Conservation (phyloP, 306 rosid species). For the Acacia crassicarpa region DNA sequence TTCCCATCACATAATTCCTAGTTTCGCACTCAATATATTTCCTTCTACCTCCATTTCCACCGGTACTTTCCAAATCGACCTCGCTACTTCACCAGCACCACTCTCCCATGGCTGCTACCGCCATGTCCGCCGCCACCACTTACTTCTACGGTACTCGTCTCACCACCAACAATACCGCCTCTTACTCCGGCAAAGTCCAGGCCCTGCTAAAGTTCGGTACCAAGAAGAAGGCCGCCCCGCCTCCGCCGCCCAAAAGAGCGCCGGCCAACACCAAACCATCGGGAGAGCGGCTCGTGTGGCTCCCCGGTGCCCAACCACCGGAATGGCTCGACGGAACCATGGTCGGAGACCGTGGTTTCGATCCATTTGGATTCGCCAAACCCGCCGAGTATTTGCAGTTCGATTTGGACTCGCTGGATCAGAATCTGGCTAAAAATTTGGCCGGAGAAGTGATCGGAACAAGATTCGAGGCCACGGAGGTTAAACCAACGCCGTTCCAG, state of each 20-base stretch:
- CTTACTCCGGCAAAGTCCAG: conserved; percentile 34
- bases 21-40: not conserved
- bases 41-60: not conserved
- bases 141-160: conserved; percentile 46
- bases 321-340: conserved; percentile 75
- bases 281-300: conserved; percentile 56
- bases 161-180: not conserved
- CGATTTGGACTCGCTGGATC: conserved; percentile 74
- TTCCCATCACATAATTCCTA: conserved; percentile 14
- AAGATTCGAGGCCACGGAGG: conserved; percentile 47
- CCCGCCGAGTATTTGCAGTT: conserved; percentile 78
- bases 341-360: conserved; percentile 75
- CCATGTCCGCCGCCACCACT: conserved; percentile 34
- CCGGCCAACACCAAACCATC: not conserved
- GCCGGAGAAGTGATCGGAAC: conserved; percentile 65
- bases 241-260: conserved; percentile 32
- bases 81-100: not conserved
- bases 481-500: conserved; percentile 74
- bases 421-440: conserved; percentile 73
- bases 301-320: conserved; percentile 57
- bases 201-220: conserved; percentile 40
- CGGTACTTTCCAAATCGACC: not conserved
- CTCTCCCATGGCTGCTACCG: conserved; percentile 37
- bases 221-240: conserved; percentile 24
- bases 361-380: conserved; percentile 61